These are phyloP conservation scores for Syzygium syzygioides DNA, from an alignment of 441 rosid species.

Conservation along the genomic window DNA sequence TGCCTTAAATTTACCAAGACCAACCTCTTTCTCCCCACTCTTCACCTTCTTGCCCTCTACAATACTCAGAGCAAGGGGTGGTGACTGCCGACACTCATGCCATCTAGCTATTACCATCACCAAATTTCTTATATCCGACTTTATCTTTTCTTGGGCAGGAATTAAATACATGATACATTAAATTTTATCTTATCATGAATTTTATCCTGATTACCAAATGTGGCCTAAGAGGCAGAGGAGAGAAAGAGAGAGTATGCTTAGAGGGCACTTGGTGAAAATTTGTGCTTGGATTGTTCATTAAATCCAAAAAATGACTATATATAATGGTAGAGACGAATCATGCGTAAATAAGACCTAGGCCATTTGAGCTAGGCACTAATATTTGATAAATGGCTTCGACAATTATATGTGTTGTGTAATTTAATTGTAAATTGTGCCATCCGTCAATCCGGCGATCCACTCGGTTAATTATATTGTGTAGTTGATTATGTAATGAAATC, in stretches of 20 bases:
- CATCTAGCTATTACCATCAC: neutral
- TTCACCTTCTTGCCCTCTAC: neutral
- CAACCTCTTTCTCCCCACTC: neutral
- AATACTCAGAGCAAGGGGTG: no score
- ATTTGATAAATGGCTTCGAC: neutral
- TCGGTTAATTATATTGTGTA: neutral
- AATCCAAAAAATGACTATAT: no score
- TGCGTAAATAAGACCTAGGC: neutral
- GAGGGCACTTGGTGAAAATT: neutral
- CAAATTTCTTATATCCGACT: no score
- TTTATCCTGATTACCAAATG: no score
- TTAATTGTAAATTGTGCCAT: neutral
- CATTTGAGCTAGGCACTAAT: neutral
- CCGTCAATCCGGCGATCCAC: neutral
- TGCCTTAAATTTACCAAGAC: neutral
- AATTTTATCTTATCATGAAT: no score
- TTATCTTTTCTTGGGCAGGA: no score
- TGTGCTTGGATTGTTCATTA: neutral
- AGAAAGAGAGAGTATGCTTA: neutral
- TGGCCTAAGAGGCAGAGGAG: neutral
- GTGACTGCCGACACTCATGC: neutral
- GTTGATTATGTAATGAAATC: neutral
- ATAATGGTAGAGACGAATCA: neutral
- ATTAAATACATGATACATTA: no score
- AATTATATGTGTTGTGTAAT: neutral